These are phyloP conservation scores for Pichia sp. DNA, from an alignment of 1,139 yeast genomes.

Conservation along the genomic window DNA sequence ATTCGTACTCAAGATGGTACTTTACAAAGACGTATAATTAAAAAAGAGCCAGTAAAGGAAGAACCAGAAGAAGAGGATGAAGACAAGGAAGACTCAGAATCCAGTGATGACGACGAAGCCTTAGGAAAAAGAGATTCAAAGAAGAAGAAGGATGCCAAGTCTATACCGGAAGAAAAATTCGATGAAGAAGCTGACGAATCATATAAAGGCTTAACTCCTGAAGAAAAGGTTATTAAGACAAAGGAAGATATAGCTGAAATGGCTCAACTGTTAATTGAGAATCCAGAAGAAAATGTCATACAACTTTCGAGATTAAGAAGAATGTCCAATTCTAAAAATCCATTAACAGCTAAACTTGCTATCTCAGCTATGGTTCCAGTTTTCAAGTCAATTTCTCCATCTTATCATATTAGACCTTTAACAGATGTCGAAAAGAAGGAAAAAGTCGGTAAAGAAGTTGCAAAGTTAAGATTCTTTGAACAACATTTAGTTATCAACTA, in stretches of 20 bases:
- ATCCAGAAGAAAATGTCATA: conserved; percentile 82
- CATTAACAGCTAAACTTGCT: conserved; percentile 71
- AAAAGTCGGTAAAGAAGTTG: conserved; percentile 80
- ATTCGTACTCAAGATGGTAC: conserved; percentile 72
- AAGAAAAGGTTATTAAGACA: conserved; percentile 54
- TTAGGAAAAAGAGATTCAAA: conserved; percentile 21
- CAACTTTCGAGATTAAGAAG: conserved; percentile 68
- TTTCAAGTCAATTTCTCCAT: conserved; percentile 83
- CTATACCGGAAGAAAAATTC: conserved; percentile 17
- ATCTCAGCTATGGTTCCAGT: conserved; percentile 79
- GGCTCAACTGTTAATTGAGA: conserved; percentile 78
- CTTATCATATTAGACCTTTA: conserved; percentile 81
- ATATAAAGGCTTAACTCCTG: conserved; percentile 52
- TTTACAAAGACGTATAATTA: conserved; percentile 56
- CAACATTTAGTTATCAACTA: conserved; percentile 72
- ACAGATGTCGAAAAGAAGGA: conserved; percentile 79
- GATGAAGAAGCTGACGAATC: conserved; percentile 39
- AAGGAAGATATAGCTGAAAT: conserved; percentile 84
- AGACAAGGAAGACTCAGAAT: conserved; percentile 26
- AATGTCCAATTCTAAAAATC: conserved; percentile 66
- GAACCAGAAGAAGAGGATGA: conserved; percentile 16
- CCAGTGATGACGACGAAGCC: conserved; percentile 16
- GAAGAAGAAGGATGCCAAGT: conserved; percentile 12
- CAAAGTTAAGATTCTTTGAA: conserved; percentile 74
- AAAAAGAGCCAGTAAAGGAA: conserved; percentile 30